Conservation (phyloP, 768 basidiomycete genomes). For the Lyophyllum decastes region DNA sequence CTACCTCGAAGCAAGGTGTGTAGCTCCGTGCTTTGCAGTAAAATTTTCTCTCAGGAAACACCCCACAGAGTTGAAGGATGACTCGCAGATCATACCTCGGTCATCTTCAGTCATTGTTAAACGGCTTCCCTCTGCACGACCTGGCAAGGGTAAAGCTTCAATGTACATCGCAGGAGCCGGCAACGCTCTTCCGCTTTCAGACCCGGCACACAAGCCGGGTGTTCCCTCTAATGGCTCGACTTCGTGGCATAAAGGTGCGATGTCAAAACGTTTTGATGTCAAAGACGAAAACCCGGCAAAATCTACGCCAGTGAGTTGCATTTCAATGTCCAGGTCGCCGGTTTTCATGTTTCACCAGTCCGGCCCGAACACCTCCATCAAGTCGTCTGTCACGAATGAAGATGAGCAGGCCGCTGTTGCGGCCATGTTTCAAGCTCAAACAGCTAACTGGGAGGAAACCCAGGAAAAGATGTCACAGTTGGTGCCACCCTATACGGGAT, state of each 20-base stretch:
- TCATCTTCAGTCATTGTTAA: slow-evolving; percentile 95
- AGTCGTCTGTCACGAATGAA: slow-evolving; percentile 51
- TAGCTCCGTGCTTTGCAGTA: slow-evolving; percentile 7
- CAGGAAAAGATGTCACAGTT: slow-evolving; percentile 99
- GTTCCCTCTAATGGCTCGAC: slow-evolving; percentile 30
- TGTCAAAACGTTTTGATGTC: slow-evolving; percentile 90
- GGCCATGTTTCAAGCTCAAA: slow-evolving; percentile 97
- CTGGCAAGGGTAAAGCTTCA: slow-evolving; percentile 81
- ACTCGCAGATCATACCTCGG: slow-evolving; percentile 87
- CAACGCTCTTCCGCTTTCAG: slow-evolving; percentile 47
- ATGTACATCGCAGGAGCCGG: slow-evolving; percentile 65
- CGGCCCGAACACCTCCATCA: slow-evolving; percentile 30
- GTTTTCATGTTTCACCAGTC: slow-evolving; percentile 20
- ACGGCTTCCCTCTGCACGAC: slow-evolving; percentile 79
- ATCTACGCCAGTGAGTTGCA: slow-evolving; percentile 26
- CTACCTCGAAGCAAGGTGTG: slow-evolving; percentile 87
- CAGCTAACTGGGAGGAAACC: slow-evolving; percentile 96
- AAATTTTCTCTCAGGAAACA: background rate
- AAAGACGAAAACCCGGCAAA: slow-evolving; percentile 61
- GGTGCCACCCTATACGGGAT: slow-evolving; percentile 66
- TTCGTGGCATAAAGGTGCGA: slow-evolving; percentile 70
- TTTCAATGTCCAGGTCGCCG: slow-evolving; percentile 13
- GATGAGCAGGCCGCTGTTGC: slow-evolving; percentile 96
- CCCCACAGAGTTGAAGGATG: slow-evolving; percentile 83
- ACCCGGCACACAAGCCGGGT: slow-evolving; percentile 40